Evolutionary conservation across 768 basidiomycete genomes (phyloP).

Genomic region (Russula ochroleuca): DNA sequence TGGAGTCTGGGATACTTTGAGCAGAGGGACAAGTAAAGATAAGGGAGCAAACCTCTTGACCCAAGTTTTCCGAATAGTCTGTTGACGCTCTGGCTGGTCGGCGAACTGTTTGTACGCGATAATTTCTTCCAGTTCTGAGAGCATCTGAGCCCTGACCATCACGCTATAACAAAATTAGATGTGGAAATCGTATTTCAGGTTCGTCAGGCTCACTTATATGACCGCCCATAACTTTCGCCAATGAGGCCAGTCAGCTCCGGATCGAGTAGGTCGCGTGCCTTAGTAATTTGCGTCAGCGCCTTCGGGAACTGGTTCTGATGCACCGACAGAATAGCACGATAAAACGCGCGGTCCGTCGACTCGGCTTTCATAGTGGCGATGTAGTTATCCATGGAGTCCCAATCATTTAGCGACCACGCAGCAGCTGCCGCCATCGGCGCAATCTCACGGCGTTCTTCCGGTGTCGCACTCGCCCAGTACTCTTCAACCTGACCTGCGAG

Average conservation of each 20-base stretch:
- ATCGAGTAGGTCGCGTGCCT: constrained; percentile 88
- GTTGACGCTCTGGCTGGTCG: constrained; percentile 91
- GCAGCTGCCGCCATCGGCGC: constrained; percentile 97
- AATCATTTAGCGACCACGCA: constrained; percentile 93
- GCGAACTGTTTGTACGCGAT: constrained; percentile 92
- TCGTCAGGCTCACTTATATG: constrained; percentile 73
- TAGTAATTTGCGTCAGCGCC: constrained; percentile 84
- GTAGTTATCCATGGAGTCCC: constrained; percentile 98
- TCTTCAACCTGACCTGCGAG: constrained; percentile 79
- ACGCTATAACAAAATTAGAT: constrained; percentile 48
- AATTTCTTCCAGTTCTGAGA: constrained; percentile 97
- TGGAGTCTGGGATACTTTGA: constrained; percentile 57
- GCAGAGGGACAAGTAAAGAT: neutral
- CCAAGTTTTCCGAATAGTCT: constrained; percentile 91
- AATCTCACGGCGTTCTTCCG: constrained; percentile 84
- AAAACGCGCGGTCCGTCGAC: constrained; percentile 92
- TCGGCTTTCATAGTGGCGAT: constrained; percentile 90
- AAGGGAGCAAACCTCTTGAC: constrained; percentile 73
- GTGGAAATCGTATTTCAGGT: neutral
- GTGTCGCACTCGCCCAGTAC: constrained; percentile 76
- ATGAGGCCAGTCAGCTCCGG: constrained; percentile 88
- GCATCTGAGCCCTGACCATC: constrained; percentile 96
- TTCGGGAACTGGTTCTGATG: constrained; percentile 96
- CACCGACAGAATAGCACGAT: constrained; percentile 90
- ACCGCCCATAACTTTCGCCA: constrained; percentile 94